Base-by-base conservation (phyloP, 495 filamentous ascomycete species). In the Hypoxylon perforatum region DNA sequence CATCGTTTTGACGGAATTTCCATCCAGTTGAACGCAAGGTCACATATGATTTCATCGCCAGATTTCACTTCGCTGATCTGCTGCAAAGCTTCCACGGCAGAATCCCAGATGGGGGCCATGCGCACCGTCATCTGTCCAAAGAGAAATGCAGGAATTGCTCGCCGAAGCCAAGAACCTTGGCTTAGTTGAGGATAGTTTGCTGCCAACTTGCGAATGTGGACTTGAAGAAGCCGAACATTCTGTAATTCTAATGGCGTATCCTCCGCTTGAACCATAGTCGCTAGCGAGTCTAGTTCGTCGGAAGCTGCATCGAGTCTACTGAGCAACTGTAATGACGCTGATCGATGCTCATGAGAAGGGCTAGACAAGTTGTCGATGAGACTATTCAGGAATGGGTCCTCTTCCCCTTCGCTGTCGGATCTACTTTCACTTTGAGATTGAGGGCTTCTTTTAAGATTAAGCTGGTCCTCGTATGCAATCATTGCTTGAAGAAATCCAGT, bases 101-200 rank as follows among this genome's bases (percentile, higher is more conserved):
- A 92, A 63, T 96, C 92, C 91, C 93, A 97, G 18, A 94, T 75
- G 14, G 90, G 91, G 4, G 92, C 81, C 56, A 97, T 80, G 63
- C 89, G 91, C 49, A 94, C 88, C 3, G 93, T 95, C 54, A 96
- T 85, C 66, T 97, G 85, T 41, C 94, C 94, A 73, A 97, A 97
- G 69, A 91, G 89, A 67, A 93, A 97, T 12, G 87, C 81, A 1
- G 93, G 91, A 25, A 97, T 83, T 5, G 94, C 82, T 65, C 81
- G 82, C 28, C 85, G 78, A 69, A 96, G 80, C 88, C 90, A 93
- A 11, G 81, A 83, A 48, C 83, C 82, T 70, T 64, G 79, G 66
- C 49, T 84, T 69, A 75, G 79, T 73, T 55, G 85, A 70, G 77
- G 87, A 91, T 68, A 89, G 66, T 58, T 85, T 72, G 46, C 87